Evolutionary conservation across 768 basidiomycete genomes (phyloP).

Genomic region (Collybiopsis confluens): DNA sequence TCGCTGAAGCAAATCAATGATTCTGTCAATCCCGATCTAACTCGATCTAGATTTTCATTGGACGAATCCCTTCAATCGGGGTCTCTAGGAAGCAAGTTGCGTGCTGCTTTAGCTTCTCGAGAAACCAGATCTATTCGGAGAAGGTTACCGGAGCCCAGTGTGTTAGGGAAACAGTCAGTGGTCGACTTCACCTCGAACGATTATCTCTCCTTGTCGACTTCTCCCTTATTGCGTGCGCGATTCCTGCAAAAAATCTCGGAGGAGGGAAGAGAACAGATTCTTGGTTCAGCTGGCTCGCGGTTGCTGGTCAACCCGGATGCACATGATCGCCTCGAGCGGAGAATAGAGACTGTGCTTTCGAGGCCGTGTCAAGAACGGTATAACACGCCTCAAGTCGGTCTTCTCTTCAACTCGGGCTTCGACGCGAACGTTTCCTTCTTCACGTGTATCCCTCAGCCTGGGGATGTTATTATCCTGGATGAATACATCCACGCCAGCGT

Average conservation of each 20-base stretch:
- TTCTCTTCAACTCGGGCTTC: conserved; percentile 91
- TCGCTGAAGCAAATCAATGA: no score
- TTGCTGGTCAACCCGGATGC: conserved; percentile 74
- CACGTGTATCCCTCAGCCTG: conserved; percentile 68
- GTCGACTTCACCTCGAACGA: conserved; percentile 89
- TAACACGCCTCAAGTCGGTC: conserved; percentile 34
- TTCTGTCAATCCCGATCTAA: no score
- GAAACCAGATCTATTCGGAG: conserved; percentile 67
- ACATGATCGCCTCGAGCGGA: conserved; percentile 68
- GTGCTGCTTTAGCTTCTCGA: conserved; percentile 55
- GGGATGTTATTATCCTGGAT: conserved; percentile 79
- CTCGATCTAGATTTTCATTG: not conserved
- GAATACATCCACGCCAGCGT: conserved; percentile 89
- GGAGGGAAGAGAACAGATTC: conserved; percentile 43
- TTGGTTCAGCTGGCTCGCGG: conserved; percentile 87
- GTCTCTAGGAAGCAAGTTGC: conserved; percentile 1
- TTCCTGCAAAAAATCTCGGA: conserved; percentile 53
- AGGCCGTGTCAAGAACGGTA: conserved; percentile 21
- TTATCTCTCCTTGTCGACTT: conserved; percentile 79
- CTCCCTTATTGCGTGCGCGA: conserved; percentile 45
- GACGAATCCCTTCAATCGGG: not conserved
- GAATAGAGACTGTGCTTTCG: conserved; percentile 61
- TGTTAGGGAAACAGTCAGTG: conserved; percentile 27
- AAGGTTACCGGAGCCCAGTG: conserved; percentile 53
- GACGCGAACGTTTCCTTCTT: conserved; percentile 92